Conservation (phyloP, 1,139 yeast species). For the Yamadazyma conglobata region DNA sequence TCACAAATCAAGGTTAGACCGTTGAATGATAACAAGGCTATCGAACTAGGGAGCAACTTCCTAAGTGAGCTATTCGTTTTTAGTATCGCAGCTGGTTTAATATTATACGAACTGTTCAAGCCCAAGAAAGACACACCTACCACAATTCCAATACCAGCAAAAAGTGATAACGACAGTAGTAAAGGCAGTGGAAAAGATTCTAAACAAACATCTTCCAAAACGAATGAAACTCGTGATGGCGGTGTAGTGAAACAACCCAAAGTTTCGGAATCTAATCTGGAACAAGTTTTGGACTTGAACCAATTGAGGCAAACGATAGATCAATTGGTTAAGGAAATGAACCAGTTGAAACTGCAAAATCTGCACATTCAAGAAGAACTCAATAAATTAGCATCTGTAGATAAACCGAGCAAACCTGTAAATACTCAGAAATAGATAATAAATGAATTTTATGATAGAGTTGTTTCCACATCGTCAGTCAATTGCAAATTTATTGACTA, state of each 20-base stretch:
- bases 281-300: not conserved
- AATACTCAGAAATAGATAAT: no score
- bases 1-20: constrained; percentile 72
- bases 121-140: constrained; percentile 41
- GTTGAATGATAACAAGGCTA: constrained; percentile 77
- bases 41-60: constrained; percentile 79
- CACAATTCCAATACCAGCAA: constrained; percentile 30
- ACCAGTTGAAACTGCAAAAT: constrained; percentile 10
- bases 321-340: constrained; percentile 5
- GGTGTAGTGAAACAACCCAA: no score
- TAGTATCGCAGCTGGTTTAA: constrained; percentile 72
- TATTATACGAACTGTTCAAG: constrained; percentile 70
- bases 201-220: no score
- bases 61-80: constrained; percentile 76
- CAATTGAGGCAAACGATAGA: constrained; percentile 3
- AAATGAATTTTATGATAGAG: constrained; percentile 6
- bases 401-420: constrained; percentile 6
- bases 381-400: constrained; percentile 6
- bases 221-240: not conserved
- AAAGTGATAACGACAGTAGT: constrained; percentile 24
- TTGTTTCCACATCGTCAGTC: constrained; percentile 2
- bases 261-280: no score
- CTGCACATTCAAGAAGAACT: constrained; percentile 12
- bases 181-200: not conserved
- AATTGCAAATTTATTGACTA: no score